phyloP scores from a whole-genome alignment of 495 filamentous ascomycete species.

The Hypoxylon perforatum region DNA sequence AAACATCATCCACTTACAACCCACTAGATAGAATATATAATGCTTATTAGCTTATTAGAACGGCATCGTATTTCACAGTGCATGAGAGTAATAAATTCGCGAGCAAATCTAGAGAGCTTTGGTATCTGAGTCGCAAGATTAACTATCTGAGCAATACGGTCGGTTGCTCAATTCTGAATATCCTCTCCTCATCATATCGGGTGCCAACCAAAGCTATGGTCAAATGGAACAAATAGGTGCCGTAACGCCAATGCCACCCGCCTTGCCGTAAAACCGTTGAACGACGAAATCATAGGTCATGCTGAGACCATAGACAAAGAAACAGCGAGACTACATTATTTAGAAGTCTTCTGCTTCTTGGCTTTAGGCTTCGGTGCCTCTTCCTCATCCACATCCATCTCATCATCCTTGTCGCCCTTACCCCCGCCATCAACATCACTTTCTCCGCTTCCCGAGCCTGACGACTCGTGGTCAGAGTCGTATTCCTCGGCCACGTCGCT shows the following conservation, averaged over 20 bases:
- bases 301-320: conserved; percentile 7
- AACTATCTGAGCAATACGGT: background rate
- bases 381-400: conserved; percentile 47
- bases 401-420: conserved; percentile 48
- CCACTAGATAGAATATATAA: too few relatives aligned
- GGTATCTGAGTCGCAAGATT: too few relatives aligned
- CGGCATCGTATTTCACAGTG: too few relatives aligned
- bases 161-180: conserved; percentile 4
- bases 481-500: conserved; percentile 97
- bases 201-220: conserved; percentile 11
- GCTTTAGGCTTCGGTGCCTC: conserved; percentile 56
- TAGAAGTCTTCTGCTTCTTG: conserved; percentile 60
- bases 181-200: background rate
- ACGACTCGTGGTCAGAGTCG: conserved; percentile 89
- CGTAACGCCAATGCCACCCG: conserved; percentile 37
- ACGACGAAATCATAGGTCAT: conserved; percentile 26
- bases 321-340: conserved; percentile 7
- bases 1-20: too few relatives aligned
- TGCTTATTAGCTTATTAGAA: too few relatives aligned
- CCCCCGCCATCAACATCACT: conserved; percentile 56
- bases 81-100: too few relatives aligned
- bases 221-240: conserved; percentile 11
- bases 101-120: too few relatives aligned
- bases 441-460: conserved; percentile 74
- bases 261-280: conserved; percentile 23